These are phyloP conservation scores for Ceratocystiopsis brevicomis DNA, from an alignment of 2,329 filamentous ascomycete species.

Conservation along the genomic window DNA sequence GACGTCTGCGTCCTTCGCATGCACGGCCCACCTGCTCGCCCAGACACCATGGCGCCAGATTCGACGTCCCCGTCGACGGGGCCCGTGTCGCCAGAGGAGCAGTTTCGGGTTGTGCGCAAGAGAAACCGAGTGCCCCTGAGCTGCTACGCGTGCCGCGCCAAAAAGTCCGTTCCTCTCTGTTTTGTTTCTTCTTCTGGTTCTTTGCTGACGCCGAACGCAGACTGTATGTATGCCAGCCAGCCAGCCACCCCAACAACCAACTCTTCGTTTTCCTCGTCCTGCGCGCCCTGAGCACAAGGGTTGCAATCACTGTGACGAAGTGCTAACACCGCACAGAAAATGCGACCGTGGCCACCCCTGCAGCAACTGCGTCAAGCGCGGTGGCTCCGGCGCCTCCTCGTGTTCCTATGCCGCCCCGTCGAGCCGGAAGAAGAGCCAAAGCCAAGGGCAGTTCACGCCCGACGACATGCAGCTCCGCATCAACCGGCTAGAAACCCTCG, in stretches of 20 bases:
- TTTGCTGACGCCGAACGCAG: conserved; percentile 4
- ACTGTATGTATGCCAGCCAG: conserved; percentile 3
- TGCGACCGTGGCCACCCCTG: conserved; percentile 84
- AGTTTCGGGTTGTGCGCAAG: conserved; percentile 77
- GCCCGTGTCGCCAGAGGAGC: conserved; percentile 52
- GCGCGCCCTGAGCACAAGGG: too few relatives aligned
- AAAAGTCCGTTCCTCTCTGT: conserved; percentile 45
- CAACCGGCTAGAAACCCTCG: conserved; percentile 79
- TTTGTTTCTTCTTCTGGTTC: not conserved
- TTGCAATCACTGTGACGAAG: too few relatives aligned
- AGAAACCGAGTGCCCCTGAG: conserved; percentile 82
- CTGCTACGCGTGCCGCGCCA: conserved; percentile 75
- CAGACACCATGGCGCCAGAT: too few relatives aligned
- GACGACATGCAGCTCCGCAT: conserved; percentile 99
- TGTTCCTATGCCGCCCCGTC: conserved; percentile 68
- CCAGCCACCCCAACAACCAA: too few relatives aligned
- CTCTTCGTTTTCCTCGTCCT: too few relatives aligned
- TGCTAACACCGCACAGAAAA: conserved; percentile 36
- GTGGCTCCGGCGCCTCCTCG: conserved; percentile 59
- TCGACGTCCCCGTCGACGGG: too few relatives aligned
- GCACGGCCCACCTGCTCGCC: too few relatives aligned
- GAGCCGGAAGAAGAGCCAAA: conserved; percentile 55
- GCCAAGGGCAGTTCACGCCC: conserved; percentile 41
- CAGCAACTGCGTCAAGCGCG: conserved; percentile 85
- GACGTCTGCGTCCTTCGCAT: too few relatives aligned